Conservation (phyloP, 2,329 filamentous ascomycete species). For the Thielaviopsis punctulata region DNA sequence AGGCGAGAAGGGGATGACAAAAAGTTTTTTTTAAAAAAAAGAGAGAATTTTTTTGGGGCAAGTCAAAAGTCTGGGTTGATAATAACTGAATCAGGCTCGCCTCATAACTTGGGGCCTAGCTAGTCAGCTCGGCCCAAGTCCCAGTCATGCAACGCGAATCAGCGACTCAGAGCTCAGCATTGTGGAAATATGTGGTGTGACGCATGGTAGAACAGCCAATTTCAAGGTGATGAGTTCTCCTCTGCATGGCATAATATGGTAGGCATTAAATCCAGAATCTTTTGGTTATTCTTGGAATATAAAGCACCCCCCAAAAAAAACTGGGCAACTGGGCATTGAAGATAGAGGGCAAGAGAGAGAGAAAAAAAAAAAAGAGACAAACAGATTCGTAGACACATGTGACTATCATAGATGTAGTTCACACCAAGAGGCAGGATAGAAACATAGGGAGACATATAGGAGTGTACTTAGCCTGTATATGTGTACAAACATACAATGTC, state of each 20-base stretch:
- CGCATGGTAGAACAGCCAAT: too few relatives aligned
- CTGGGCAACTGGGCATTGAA: not conserved
- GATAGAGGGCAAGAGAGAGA: not conserved
- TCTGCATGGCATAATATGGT: too few relatives aligned
- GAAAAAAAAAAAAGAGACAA: not conserved
- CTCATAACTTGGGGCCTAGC: not conserved
- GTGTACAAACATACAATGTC: too few relatives aligned
- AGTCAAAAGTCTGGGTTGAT: not conserved
- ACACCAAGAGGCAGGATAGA: too few relatives aligned
- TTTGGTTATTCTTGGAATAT: too few relatives aligned
- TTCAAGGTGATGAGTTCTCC: too few relatives aligned
- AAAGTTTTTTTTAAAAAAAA: not conserved
- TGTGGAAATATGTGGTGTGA: not conserved
- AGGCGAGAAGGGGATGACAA: not conserved
- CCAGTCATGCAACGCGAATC: not conserved
- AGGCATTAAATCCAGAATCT: too few relatives aligned
- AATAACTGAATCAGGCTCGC: not conserved
- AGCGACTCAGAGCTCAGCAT: not conserved
- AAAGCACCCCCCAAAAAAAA: not conserved
- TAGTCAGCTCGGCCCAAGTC: not conserved
- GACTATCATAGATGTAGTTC: too few relatives aligned
- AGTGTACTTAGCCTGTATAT: too few relatives aligned
- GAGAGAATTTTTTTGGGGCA: not conserved
- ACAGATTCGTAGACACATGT: too few relatives aligned
- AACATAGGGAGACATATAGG: too few relatives aligned